phyloP scores from a whole-genome alignment of 305 asterid genomes.

The Fraxinus ornus region DNA sequence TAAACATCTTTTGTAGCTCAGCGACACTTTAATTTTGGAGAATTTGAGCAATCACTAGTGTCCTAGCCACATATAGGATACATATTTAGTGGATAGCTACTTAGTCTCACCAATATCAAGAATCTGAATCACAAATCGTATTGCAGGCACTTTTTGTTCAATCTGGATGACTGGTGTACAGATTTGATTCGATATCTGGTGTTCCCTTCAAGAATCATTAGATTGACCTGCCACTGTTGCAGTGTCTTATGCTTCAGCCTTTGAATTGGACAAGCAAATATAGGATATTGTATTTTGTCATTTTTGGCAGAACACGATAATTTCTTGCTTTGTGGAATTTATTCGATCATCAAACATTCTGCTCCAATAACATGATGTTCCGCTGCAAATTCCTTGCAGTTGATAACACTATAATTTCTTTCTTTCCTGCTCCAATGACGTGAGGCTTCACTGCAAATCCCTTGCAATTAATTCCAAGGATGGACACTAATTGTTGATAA shows the following conservation, averaged over 20 bases:
- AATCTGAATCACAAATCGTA: conserved; percentile 43
- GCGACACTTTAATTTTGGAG: conserved; percentile 12
- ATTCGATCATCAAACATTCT: conserved; percentile 3
- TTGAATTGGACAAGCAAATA: conserved; percentile 35
- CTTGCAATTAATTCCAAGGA: conserved; percentile 3
- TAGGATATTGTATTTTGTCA: conserved; percentile 11
- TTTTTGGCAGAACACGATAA: conserved; percentile 13
- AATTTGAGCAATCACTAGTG: conserved; percentile 4
- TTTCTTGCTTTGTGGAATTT: conserved; percentile 10
- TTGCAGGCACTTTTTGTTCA: conserved; percentile 48
- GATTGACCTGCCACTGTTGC: conserved; percentile 35
- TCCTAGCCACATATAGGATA: conserved; percentile 22
- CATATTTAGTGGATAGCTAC: conserved; percentile 30
- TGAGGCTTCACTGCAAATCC: conserved; percentile 7
- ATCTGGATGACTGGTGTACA: conserved; percentile 41
- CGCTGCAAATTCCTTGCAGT: neutral
- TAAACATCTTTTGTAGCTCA: conserved; percentile 6
- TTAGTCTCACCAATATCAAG: conserved; percentile 33
- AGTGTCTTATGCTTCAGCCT: conserved; percentile 26
- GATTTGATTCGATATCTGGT: conserved; percentile 32
- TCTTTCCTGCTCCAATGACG: neutral
- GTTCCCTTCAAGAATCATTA: conserved; percentile 33
- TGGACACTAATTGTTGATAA: conserved; percentile 19
- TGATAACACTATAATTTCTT: neutral
- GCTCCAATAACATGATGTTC: neutral